Percentiles rank a stretch among this genome's conserved stretches.
Evolutionary conservation across 2,329 filamentous ascomycete species (phyloP).

Genomic region (Didymosphaeria variabile): DNA sequence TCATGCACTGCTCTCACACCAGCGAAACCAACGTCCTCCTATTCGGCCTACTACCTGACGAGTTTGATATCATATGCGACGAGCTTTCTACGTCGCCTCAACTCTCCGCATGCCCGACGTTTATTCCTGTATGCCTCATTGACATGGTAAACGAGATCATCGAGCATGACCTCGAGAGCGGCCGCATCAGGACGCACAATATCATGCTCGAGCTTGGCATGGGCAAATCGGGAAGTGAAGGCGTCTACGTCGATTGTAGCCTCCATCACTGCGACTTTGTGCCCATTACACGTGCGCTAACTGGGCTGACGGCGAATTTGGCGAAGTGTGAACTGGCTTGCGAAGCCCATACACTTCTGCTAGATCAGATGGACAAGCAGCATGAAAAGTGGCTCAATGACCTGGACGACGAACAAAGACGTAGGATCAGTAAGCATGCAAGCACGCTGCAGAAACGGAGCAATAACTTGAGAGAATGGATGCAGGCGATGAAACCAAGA

Average conservation of each 20-base stretch:
- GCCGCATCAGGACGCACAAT: constrained; percentile 1
- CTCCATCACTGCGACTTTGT: constrained; percentile 11
- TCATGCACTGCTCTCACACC: not conserved
- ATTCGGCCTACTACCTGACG: constrained; percentile 6
- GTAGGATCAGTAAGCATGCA: not conserved
- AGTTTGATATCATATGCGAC: constrained; percentile 6
- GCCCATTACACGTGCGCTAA: constrained; percentile 9
- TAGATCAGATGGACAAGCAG: constrained; percentile 9
- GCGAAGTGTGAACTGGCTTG: constrained; percentile 12
- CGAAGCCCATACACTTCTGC: constrained; percentile 7
- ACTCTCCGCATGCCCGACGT: constrained; percentile 6
- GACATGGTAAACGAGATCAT: constrained; percentile 10
- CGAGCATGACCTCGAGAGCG: constrained; percentile 6
- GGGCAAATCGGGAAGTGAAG: not conserved
- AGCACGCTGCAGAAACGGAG: not conserved
- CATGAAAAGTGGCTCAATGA: not conserved
- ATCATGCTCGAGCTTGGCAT: constrained; percentile 11
- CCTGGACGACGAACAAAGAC: not conserved
- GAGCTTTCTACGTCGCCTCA: constrained; percentile 2
- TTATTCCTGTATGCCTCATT: constrained; percentile 12
- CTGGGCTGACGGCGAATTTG: constrained; percentile 4
- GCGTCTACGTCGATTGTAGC: not conserved
- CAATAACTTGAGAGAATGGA: constrained; percentile 3
- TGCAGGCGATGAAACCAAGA: constrained; percentile 8
- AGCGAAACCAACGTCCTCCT: constrained; percentile 6